These are phyloP conservation scores for Rhizopus arrhizus DNA, from an alignment of 371 early-diverging fungal species.

Conservation along the genomic window DNA sequence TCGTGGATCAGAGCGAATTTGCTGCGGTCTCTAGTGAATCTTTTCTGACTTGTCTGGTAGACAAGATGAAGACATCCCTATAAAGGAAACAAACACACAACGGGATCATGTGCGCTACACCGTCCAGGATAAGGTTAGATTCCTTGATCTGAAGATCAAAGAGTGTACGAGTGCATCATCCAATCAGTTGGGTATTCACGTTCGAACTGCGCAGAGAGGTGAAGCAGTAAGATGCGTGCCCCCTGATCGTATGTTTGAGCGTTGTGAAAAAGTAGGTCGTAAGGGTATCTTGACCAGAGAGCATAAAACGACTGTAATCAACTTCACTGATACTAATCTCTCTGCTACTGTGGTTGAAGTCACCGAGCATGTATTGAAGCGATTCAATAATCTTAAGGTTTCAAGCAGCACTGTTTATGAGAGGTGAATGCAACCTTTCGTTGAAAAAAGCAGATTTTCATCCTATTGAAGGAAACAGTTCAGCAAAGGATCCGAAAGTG, in stretches of 20 bases:
- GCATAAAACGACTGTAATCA: constrained; percentile 10
- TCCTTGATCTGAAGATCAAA: constrained; percentile 12
- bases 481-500: not conserved
- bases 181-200: constrained; percentile 34
- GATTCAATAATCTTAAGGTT: constrained; percentile 12
- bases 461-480: constrained; percentile 1
- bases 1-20: constrained; percentile 20
- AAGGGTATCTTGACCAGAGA: constrained; percentile 15
- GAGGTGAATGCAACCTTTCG: not conserved
- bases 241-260: constrained; percentile 17
- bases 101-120: constrained; percentile 7
- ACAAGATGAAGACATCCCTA: constrained; percentile 13
- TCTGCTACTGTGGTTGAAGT: constrained; percentile 21
- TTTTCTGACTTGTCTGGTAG: constrained; percentile 5
- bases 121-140: constrained; percentile 7
- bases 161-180: constrained; percentile 14
- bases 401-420: constrained; percentile 10
- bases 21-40: not conserved
- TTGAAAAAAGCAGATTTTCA: not conserved
- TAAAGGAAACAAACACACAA: constrained; percentile 6
- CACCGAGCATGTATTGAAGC: constrained; percentile 16
- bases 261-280: constrained; percentile 13
- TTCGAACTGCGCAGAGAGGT: constrained; percentile 17
- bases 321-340: constrained; percentile 11
- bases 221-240: constrained; percentile 7